A percentile compares a stretch with the other conserved stretches of the same genome.
phyloP scores from a whole-genome alignment of 2,329 filamentous ascomycete genomes.

The Cladophialophora psammophila region DNA sequence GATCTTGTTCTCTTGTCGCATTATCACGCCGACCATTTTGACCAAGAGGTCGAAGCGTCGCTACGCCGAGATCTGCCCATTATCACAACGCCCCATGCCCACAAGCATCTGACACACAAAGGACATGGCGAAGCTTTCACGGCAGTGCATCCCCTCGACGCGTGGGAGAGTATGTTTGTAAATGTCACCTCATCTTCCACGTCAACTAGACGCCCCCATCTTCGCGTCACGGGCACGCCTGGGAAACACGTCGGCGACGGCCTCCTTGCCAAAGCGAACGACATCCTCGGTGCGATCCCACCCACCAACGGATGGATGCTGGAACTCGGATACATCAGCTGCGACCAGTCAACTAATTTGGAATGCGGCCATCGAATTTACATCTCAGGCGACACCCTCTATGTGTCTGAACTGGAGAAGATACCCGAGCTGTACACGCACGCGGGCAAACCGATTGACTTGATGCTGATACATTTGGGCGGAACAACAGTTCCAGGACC shows the following conservation, averaged over 20 bases:
- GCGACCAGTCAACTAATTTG: constrained; percentile 44
- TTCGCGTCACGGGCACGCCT: constrained; percentile 67
- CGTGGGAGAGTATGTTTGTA: constrained; percentile 61
- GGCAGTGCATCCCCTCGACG: constrained; percentile 62
- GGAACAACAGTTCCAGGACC: constrained; percentile 71
- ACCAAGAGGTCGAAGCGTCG: constrained; percentile 59
- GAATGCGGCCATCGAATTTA: constrained; percentile 66
- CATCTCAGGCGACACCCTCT: constrained; percentile 70
- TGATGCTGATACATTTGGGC: constrained; percentile 72
- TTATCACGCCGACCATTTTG: constrained; percentile 69
- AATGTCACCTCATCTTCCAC: constrained; percentile 45
- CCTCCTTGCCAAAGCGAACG: constrained; percentile 54
- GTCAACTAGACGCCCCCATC: constrained; percentile 39
- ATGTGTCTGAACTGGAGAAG: constrained; percentile 67
- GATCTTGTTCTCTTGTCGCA: constrained; percentile 69
- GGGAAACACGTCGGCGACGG: constrained; percentile 67
- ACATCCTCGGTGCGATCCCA: constrained; percentile 60
- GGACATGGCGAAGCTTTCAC: constrained; percentile 60
- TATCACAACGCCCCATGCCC: constrained; percentile 69
- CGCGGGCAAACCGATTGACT: constrained; percentile 62
- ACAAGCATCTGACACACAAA: constrained; percentile 56
- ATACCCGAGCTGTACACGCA: constrained; percentile 63
- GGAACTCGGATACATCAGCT: constrained; percentile 62
- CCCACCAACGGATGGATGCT: constrained; percentile 73
- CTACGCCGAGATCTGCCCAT: constrained; percentile 65